A percentile compares a stretch with the other conserved stretches of the same genome.
Evolutionary conservation across 2,329 filamentous ascomycete species (phyloP).

Genomic region (Stagonosporopsis vannaccii): DNA sequence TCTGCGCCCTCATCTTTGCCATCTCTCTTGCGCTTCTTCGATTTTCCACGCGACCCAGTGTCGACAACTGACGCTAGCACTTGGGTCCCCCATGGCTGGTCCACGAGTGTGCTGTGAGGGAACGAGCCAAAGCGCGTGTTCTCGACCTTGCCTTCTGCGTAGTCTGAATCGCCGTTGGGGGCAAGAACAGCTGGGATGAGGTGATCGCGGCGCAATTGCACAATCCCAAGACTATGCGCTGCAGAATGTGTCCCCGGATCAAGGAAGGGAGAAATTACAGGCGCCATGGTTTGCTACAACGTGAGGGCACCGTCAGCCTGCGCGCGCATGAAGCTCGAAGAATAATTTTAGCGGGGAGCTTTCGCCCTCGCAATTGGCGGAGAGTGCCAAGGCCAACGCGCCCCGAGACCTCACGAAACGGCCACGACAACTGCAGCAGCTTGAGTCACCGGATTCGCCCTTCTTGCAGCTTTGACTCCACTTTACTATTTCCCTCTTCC

Average conservation of each 20-base stretch:
- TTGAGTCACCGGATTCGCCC: constrained; percentile 21
- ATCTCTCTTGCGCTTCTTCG: constrained; percentile 57
- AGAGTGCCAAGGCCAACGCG: constrained; percentile 25
- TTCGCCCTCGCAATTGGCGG: constrained; percentile 33
- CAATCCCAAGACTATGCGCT: constrained; percentile 75
- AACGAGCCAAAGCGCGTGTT: constrained; percentile 93
- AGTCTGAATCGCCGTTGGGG: constrained; percentile 48
- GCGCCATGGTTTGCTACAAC: constrained; percentile 30
- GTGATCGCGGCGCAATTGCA: constrained; percentile 88
- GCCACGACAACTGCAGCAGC: constrained; percentile 30
- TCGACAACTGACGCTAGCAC: constrained; percentile 89
- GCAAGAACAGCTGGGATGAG: constrained; percentile 74
- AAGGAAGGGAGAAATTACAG: constrained; percentile 75
- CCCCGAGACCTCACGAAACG: constrained; percentile 26
- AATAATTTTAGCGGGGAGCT: constrained; percentile 36
- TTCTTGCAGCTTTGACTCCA: constrained; percentile 10
- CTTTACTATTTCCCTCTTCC: constrained; percentile 23
- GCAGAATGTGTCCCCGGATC: constrained; percentile 69
- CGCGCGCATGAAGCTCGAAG: constrained; percentile 12
- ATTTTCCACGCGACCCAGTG: constrained; percentile 82
- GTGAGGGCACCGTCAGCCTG: not conserved
- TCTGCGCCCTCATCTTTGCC: constrained; percentile 41
- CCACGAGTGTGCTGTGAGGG: constrained; percentile 63
- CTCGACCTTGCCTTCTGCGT: constrained; percentile 61
- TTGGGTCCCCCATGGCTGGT: constrained; percentile 88